phyloP scores from a whole-genome alignment of 2,329 filamentous ascomycete genomes.

The Hypoxylon sp. region DNA sequence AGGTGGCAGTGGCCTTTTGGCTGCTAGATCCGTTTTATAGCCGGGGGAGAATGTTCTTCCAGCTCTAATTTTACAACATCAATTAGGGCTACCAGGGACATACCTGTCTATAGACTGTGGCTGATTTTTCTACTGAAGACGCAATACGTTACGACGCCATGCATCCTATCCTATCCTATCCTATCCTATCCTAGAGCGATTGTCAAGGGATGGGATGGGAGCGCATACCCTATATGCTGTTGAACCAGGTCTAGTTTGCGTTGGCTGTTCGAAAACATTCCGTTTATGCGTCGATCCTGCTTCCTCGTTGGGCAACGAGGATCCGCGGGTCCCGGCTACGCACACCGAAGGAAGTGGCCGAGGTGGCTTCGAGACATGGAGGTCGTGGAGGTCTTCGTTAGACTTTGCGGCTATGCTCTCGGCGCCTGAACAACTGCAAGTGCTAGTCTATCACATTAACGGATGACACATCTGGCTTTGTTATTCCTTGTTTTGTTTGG shows the following conservation, averaged over 20 bases:
- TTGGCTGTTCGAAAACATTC: constrained; percentile 14
- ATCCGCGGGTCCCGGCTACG: constrained; percentile 15
- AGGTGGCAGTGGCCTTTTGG: not conserved
- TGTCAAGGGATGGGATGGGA: constrained; percentile 8
- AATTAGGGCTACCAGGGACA: no score
- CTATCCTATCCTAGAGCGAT: not conserved
- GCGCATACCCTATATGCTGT: not conserved
- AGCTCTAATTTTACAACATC: constrained; percentile 7
- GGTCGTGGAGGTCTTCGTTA: constrained; percentile 16
- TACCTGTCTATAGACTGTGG: not conserved
- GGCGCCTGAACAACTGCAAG: constrained; percentile 17
- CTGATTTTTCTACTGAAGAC: not conserved
- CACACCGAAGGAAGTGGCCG: constrained; percentile 29
- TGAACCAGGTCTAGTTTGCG: not conserved
- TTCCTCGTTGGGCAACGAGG: constrained; percentile 19
- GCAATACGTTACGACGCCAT: not conserved
- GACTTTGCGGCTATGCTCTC: constrained; percentile 42
- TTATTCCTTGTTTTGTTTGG: constrained; percentile 31
- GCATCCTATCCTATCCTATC: not conserved
- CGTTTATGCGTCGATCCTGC: constrained; percentile 28
- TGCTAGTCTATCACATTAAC: constrained; percentile 17
- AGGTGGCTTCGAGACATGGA: constrained; percentile 20
- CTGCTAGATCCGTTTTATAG: constrained; percentile 7
- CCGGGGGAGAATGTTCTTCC: not conserved
- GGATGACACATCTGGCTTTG: constrained; percentile 36